These are phyloP conservation scores for Jamesozyma lodderae DNA, from an alignment of 805 yeast species.

Conservation along the genomic window DNA sequence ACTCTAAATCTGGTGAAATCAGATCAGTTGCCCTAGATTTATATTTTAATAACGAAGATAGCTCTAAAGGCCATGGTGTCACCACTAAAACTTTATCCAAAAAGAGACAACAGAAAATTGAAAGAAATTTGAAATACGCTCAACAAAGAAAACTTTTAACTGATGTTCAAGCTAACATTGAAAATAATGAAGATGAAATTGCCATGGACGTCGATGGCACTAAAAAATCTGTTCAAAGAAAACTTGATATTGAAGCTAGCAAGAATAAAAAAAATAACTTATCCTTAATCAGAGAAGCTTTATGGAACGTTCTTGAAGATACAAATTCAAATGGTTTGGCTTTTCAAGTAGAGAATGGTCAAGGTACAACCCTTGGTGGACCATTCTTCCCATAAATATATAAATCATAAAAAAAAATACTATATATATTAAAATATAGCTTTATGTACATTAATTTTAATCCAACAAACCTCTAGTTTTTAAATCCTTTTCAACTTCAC, in stretches of 20 bases:
- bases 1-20: conserved; percentile 34
- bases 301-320: conserved; percentile 66
- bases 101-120: conserved; percentile 70
- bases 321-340: conserved; percentile 35
- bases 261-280: conserved; percentile 32
- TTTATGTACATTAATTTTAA: conserved; percentile 2
- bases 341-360: conserved; percentile 39
- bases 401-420: not conserved
- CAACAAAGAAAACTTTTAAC: conserved; percentile 46
- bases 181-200: conserved; percentile 22
- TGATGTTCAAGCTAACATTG: conserved; percentile 42
- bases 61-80: conserved; percentile 13
- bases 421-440: not conserved
- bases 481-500: conserved; percentile 46
- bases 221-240: conserved; percentile 15
- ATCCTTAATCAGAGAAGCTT: conserved; percentile 45
- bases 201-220: conserved; percentile 39
- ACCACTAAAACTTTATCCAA: conserved; percentile 62
- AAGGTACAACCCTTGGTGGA: conserved; percentile 81
- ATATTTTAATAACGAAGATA: conserved; percentile 21
- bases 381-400: conserved; percentile 41
- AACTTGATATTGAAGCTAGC: conserved; percentile 1
- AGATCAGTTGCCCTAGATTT: conserved; percentile 37
- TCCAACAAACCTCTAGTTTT: conserved; percentile 37
- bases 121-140: conserved; percentile 67